Evolutionary conservation across 345 rosid genomes (phyloP).

Genomic region (Melaleuca quinquenervia): DNA sequence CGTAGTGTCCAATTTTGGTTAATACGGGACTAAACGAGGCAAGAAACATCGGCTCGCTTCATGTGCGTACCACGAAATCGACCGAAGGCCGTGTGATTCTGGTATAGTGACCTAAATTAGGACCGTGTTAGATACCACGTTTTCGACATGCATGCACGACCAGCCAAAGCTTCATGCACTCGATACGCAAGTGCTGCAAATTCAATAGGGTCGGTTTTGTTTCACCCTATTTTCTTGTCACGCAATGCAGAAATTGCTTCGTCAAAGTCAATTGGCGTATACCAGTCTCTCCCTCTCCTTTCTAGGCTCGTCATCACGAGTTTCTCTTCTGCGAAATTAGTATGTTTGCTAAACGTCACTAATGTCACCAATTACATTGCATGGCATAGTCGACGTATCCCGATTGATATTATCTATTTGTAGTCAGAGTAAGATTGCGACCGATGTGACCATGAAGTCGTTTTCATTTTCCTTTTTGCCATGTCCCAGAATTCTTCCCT

Average conservation of each 20-base stretch:
- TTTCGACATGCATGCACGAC: neutral
- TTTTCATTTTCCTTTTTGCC: neutral
- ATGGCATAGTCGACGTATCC: no score
- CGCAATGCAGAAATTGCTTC: neutral
- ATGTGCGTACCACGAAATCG: neutral
- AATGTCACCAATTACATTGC: neutral
- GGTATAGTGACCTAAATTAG: neutral
- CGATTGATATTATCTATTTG: neutral
- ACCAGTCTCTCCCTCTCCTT: neutral
- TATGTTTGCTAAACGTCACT: neutral
- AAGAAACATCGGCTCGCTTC: accelerated
- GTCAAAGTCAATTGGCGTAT: neutral
- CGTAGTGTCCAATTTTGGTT: neutral
- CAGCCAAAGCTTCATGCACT: neutral
- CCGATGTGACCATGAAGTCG: neutral
- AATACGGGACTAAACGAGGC: neutral
- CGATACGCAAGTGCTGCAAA: neutral
- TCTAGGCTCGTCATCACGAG: neutral
- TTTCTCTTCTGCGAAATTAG: neutral
- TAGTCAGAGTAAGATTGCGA: neutral
- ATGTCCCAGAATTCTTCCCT: neutral
- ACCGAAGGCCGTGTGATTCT: neutral
- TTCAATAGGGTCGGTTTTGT: neutral
- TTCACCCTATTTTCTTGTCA: neutral
- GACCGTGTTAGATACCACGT: neutral